Evolutionary conservation across 176 grass and related monocot species (phyloP).

Genomic region (Triticum turgidum): DNA sequence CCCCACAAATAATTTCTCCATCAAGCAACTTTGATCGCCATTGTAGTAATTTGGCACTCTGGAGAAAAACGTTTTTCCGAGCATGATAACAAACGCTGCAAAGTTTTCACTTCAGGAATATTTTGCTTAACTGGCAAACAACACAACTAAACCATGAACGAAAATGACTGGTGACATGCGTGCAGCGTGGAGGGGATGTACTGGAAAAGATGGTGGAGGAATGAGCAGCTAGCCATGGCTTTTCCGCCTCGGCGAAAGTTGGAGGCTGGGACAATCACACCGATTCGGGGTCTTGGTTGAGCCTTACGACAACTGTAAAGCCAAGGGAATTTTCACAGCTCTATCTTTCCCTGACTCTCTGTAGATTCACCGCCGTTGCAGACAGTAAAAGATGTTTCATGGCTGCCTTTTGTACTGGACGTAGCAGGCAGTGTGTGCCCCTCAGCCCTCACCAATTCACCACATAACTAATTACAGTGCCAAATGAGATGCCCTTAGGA

Average conservation of each 20-base stretch:
- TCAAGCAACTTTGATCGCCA: neutral
- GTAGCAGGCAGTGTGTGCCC: neutral
- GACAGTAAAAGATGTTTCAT: neutral
- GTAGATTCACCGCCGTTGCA: neutral
- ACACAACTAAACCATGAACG: neutral
- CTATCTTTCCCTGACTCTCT: slow-evolving; percentile 27
- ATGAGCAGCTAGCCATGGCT: slow-evolving; percentile 4
- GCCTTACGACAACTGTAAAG: neutral
- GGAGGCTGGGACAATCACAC: neutral
- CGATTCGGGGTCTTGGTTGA: slow-evolving; percentile 12
- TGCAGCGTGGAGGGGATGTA: neutral
- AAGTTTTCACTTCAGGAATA: neutral
- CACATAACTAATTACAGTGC: neutral
- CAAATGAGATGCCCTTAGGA: neutral
- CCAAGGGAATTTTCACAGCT: slow-evolving; percentile 12
- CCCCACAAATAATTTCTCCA: slow-evolving; percentile 7
- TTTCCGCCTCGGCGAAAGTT: slow-evolving; percentile 23
- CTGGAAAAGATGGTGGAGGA: slow-evolving; percentile 1
- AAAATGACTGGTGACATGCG: neutral
- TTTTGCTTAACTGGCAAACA: neutral
- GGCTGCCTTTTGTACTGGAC: neutral
- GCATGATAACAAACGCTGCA: neutral
- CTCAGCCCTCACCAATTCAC: neutral
- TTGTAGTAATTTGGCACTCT: neutral
- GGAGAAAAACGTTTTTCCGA: neutral